A percentile compares a stretch with the other conserved stretches of the same genome.
Evolutionary conservation across 371 early-diverging fungal genomes (phyloP).

Genomic region (Chytridium lagenaria): DNA sequence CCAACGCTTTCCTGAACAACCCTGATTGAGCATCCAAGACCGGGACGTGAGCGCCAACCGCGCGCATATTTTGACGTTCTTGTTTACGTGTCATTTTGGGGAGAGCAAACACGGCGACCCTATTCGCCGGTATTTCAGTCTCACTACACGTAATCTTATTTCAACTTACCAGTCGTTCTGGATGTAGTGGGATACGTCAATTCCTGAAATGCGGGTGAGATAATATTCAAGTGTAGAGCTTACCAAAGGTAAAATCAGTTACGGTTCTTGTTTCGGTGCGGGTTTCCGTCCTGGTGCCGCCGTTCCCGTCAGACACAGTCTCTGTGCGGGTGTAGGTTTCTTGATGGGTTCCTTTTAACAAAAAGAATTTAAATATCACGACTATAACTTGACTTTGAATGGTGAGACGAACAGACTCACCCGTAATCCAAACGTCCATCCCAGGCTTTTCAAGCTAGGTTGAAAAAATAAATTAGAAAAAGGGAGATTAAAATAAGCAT

Average conservation of each 20-base stretch:
- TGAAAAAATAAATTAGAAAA: too few relatives aligned
- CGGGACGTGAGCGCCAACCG: constrained; percentile 6
- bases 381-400: too few relatives aligned
- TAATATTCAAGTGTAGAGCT: too few relatives aligned
- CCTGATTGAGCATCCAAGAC: not conserved
- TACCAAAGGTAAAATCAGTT: constrained; percentile 5
- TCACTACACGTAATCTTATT: too few relatives aligned
- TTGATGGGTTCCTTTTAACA: constrained; percentile 10
- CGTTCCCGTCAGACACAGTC: not conserved
- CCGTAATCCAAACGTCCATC: too few relatives aligned
- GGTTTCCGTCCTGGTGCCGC: not conserved
- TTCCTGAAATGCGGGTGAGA: too few relatives aligned
- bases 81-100: not conserved
- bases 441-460: too few relatives aligned
- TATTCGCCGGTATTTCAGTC: too few relatives aligned
- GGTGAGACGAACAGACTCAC: too few relatives aligned
- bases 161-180: not conserved
- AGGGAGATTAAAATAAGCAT: too few relatives aligned
- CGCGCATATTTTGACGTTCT: not conserved
- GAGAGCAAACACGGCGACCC: not conserved
- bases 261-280: constrained; percentile 8
- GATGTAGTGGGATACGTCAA: constrained; percentile 6
- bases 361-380: too few relatives aligned
- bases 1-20: constrained; percentile 6
- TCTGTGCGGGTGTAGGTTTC: not conserved